Base-by-base conservation (phyloP, 768 basidiomycete genomes). In the Tulasnella sp. region DNA sequence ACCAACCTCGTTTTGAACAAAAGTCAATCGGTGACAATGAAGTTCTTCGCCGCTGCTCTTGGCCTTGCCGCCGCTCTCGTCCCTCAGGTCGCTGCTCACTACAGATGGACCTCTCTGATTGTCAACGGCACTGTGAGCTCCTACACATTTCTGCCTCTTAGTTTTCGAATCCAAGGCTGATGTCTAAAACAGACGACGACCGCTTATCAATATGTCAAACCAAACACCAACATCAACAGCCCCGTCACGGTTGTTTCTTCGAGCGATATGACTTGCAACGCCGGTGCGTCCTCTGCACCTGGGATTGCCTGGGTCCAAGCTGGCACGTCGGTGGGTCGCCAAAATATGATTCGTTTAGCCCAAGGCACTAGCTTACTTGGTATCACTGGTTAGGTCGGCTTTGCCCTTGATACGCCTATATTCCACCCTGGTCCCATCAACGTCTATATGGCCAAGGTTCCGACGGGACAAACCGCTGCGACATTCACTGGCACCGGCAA, bases 331-430 rank as follows among this genome's bases (percentile, higher is more conserved):
- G 73, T 80, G 20, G 22, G 72, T 77, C 34, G 24, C 28, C 8
- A 12, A 69, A 2, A 20, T 4, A 48, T 24, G 24, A 31, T 1
- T 24, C 0, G 41, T 42, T 16, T 46, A 14, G 8, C 48, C 31
- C 46, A 20, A 22, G 31, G 31, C 37, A 31, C 34, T 37, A 5
- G 34, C 5, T n/a, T 22, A 18, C 7, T 20, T 22, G 20, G 24
- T 37, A 18, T 31, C 14, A 37, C 20, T 73, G 42, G 37, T 28
- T 83, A 83, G 22, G 80, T 86, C 46, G 85, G 85, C n/a, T 85
- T 86, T 84, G 42, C 81, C 20, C 73, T 81, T 58, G 80, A 83
- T 40, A 80, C 76, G 18, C 54, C 80, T 14, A 75, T 83, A 37
- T 81, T 76, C 44, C 83, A 83, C 60, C 58, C 46, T 5, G 54